Conservation (phyloP, 2,329 filamentous ascomycete species). For the Sphaerulina musiva region DNA sequence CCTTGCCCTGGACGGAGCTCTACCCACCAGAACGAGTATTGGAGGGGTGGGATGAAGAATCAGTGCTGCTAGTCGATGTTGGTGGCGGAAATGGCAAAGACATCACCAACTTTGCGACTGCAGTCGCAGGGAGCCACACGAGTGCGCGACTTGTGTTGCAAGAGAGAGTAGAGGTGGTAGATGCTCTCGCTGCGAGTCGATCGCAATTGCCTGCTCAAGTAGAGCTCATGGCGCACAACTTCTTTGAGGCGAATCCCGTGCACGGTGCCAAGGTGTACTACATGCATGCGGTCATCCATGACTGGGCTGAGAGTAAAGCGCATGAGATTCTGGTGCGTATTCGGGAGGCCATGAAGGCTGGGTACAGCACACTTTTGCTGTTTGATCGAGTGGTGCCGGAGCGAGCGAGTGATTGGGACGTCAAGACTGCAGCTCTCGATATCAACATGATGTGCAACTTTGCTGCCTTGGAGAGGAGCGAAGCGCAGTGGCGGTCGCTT, state of each 20-base stretch:
- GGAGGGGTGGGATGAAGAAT: slow-evolving; percentile 11
- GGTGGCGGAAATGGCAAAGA: slow-evolving; percentile 24
- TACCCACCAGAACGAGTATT: slow-evolving; percentile 5
- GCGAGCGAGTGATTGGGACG: slow-evolving; percentile 10
- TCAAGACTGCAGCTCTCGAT: slow-evolving; percentile 30
- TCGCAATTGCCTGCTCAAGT: background rate
- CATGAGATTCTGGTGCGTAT: slow-evolving; percentile 20
- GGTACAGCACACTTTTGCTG: slow-evolving; percentile 25
- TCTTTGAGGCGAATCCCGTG: slow-evolving; percentile 18
- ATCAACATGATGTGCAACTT: slow-evolving; percentile 39
- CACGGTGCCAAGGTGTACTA: slow-evolving; percentile 29
- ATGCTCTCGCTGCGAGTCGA: background rate
- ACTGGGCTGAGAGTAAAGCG: slow-evolving; percentile 22
- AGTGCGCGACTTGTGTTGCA: slow-evolving; percentile 8
- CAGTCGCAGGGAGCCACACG: background rate
- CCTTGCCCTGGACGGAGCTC: slow-evolving; percentile 8
- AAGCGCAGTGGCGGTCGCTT: slow-evolving; percentile 34
- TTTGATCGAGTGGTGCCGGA: slow-evolving; percentile 25
- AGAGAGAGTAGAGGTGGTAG: slow-evolving; percentile 7
- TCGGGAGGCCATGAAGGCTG: slow-evolving; percentile 21
- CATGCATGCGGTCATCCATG: slow-evolving; percentile 23
- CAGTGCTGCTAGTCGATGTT: slow-evolving; percentile 21
- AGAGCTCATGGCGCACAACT: slow-evolving; percentile 15
- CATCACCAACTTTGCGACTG: background rate
- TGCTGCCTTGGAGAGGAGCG: slow-evolving; percentile 36